Evolutionary conservation across 148 eudicot genomes (phyloP).

Genomic region (Cornus florida): DNA sequence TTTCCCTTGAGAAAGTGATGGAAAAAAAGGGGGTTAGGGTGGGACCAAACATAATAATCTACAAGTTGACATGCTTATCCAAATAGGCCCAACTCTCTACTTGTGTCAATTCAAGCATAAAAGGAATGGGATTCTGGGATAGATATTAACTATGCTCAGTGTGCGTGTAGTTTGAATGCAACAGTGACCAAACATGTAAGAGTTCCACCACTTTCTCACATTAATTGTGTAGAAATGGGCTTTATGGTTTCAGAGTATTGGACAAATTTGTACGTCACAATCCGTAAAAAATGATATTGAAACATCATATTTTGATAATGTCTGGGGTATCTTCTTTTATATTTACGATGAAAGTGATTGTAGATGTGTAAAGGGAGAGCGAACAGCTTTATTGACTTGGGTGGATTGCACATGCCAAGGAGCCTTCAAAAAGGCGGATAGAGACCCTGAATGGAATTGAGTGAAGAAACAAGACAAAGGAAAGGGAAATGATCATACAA

Average conservation of each 20-base stretch:
- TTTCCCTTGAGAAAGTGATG: not conserved
- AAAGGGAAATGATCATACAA: not conserved
- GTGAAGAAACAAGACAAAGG: not conserved
- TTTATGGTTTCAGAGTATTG: not conserved
- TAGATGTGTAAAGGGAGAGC: not conserved
- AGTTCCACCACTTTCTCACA: not conserved
- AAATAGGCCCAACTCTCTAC: not conserved
- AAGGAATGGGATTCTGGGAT: not conserved
- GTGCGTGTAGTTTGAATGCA: not conserved
- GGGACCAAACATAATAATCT: not conserved
- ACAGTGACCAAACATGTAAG: not conserved
- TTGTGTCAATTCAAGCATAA: not conserved
- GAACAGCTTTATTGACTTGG: conserved; percentile 34
- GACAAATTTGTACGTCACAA: not conserved
- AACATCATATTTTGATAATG: not conserved
- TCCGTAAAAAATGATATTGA: not conserved
- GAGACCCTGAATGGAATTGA: not conserved
- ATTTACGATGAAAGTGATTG: conserved; percentile 2
- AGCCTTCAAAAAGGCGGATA: conserved; percentile 2
- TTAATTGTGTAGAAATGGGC: not conserved
- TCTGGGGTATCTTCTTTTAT: not conserved
- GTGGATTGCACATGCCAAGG: conserved; percentile 30
- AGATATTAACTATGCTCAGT: not conserved
- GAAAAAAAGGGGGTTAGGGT: not conserved
- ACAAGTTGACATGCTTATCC: not conserved